Percentiles rank a stretch among this genome's conserved stretches.
These are phyloP conservation scores for Hanseniaspora pseudoguilliermondii DNA, from an alignment of 805 yeast species.

Conservation along the genomic window DNA sequence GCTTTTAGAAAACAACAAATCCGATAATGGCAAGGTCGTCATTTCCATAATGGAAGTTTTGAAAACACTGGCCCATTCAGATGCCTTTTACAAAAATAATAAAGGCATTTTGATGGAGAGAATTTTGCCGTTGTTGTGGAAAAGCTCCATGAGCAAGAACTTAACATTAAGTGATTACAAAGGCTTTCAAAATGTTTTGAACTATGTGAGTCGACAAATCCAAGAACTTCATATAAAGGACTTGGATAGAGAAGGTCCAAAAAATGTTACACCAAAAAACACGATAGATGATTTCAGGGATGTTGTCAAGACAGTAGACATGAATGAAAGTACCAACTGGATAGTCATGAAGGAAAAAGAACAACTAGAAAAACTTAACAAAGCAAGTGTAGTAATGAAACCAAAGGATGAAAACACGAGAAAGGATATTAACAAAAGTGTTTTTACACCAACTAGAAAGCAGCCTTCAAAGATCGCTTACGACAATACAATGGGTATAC, in stretches of 20 bases:
- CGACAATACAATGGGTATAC: constrained; percentile 1
- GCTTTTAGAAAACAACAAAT: constrained; percentile 57
- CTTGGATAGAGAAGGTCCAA: constrained; percentile 21
- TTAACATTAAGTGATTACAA: constrained; percentile 33
- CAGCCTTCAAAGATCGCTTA: neutral
- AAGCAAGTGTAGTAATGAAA: constrained; percentile 20
- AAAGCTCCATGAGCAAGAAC: constrained; percentile 35
- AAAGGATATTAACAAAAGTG: neutral
- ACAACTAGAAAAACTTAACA: constrained; percentile 16
- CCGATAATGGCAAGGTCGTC: constrained; percentile 58
- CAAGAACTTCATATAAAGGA: constrained; percentile 31
- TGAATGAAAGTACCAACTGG: constrained; percentile 14
- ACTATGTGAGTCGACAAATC: constrained; percentile 32
- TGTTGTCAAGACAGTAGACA: constrained; percentile 18
- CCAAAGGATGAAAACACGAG: constrained; percentile 16
- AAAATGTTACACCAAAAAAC: neutral
- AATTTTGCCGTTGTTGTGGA: constrained; percentile 42
- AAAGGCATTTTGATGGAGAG: constrained; percentile 39
- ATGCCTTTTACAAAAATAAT: constrained; percentile 32
- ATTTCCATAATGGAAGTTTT: constrained; percentile 30
- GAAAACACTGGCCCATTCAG: constrained; percentile 29
- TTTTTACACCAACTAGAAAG: neutral
- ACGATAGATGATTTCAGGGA: neutral
- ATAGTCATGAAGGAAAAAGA: constrained; percentile 20
- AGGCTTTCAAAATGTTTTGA: constrained; percentile 30